Conservation (phyloP, 306 rosid genomes). For the Cicer cuneatum region DNA sequence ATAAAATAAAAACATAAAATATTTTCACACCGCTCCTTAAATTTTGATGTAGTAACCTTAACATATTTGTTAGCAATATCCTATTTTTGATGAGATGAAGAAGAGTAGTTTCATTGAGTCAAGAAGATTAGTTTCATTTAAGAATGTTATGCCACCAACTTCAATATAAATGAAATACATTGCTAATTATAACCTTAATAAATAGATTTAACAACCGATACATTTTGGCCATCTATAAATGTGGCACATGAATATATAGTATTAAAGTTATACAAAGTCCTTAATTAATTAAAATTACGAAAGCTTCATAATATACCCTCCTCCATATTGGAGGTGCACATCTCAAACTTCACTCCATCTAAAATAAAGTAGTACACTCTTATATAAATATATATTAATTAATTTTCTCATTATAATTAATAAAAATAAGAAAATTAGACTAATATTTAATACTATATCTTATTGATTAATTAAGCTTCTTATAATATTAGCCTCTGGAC, state of each 20-base stretch:
- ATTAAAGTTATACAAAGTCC: conserved; percentile 42
- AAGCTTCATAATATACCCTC: conserved; percentile 34
- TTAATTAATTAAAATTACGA: conserved; percentile 42
- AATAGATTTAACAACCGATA: conserved; percentile 25
- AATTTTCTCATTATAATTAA: background rate
- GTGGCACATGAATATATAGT: conserved; percentile 44
- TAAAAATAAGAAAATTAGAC: background rate
- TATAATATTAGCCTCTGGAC: conserved; percentile 91
- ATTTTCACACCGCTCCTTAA: too few relatives aligned
- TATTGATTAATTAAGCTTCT: conserved; percentile 88
- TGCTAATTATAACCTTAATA: conserved; percentile 31
- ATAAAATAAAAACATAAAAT: too few relatives aligned
- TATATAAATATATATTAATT: conserved; percentile 28
- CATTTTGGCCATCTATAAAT: conserved; percentile 49
- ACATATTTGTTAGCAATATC: too few relatives aligned
- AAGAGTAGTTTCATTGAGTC: too few relatives aligned
- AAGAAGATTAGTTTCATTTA: too few relatives aligned
- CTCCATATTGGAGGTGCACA: conserved; percentile 44
- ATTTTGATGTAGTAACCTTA: too few relatives aligned
- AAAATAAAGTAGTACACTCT: conserved; percentile 45
- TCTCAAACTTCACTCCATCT: conserved; percentile 48
- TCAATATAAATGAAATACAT: conserved; percentile 22
- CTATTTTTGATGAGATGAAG: too few relatives aligned
- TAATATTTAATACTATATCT: conserved; percentile 9
- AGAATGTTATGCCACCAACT: conserved; percentile 1